Evolutionary conservation across 768 basidiomycete genomes (phyloP).

Genomic region (Basidioascus undulatus): DNA sequence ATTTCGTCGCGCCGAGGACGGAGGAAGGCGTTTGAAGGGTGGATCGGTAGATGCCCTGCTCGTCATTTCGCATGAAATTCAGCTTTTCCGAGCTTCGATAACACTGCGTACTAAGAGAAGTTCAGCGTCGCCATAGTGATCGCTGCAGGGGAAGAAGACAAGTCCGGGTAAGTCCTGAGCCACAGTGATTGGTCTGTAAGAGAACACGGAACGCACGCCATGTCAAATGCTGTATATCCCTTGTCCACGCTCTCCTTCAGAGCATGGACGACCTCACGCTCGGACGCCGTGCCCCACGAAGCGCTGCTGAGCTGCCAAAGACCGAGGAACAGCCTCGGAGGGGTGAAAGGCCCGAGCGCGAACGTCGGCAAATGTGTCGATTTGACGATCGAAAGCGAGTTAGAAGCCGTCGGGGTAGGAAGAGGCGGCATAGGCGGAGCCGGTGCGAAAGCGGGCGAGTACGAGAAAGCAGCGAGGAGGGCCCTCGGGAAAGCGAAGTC

Average conservation of each 20-base stretch:
- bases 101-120: constrained; percentile 39
- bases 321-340: constrained; percentile 47
- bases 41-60: constrained; percentile 42
- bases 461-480: too few species aligned
- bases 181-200: neutral
- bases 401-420: too few species aligned
- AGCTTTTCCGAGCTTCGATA: neutral
- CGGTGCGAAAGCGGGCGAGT: too few species aligned
- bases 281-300: constrained; percentile 57
- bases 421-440: too few species aligned
- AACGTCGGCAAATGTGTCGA: too few species aligned
- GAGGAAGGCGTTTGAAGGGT: constrained; percentile 22
- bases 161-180: neutral
- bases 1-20: constrained; percentile 57
- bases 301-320: constrained; percentile 71
- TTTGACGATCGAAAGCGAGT: too few species aligned
- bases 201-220: neutral
- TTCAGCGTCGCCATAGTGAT: constrained; percentile 69
- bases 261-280: constrained; percentile 35
- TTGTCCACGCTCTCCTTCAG: constrained; percentile 39
- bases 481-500: too few species aligned
- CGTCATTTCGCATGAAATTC: neutral
- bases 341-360: constrained; percentile 30
- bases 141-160: constrained; percentile 15
- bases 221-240: constrained; percentile 33